These are phyloP conservation scores for Flaveria robusta DNA, from an alignment of 129 eudicot species.

Conservation along the genomic window DNA sequence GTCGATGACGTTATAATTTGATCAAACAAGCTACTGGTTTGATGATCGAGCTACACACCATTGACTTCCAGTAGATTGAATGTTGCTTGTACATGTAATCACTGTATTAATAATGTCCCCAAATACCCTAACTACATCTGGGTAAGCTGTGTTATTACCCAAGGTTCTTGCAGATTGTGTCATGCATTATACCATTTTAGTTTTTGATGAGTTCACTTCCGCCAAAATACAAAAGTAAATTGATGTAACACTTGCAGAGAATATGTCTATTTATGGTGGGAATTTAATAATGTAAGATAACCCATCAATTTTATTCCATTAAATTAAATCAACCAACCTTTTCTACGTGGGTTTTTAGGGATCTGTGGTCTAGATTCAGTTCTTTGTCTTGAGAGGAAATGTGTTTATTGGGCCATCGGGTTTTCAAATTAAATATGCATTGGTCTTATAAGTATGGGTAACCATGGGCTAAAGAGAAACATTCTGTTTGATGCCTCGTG, in stretches of 20 bases:
- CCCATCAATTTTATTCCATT: conserved; percentile 36
- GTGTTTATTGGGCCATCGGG: neutral
- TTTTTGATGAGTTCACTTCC: conserved; percentile 13
- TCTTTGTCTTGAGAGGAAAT: conserved; percentile 12
- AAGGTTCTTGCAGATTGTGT: conserved; percentile 47
- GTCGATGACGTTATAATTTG: too few species aligned
- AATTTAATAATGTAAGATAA: conserved; percentile 44
- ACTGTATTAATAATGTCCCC: too few species aligned
- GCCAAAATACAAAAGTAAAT: conserved; percentile 5
- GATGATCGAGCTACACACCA: conserved; percentile 21
- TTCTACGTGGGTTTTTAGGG: conserved; percentile 43
- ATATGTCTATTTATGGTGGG: conserved; percentile 40
- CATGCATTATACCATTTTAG: conserved; percentile 21
- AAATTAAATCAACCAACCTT: conserved; percentile 26
- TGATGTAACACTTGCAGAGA: conserved; percentile 41
- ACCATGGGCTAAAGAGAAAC: too few species aligned
- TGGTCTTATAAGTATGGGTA: too few species aligned
- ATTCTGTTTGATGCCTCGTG: too few species aligned
- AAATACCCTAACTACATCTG: neutral
- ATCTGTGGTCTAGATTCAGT: conserved; percentile 26
- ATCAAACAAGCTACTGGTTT: conserved; percentile 16
- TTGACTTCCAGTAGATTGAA: conserved; percentile 4
- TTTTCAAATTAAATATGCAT: neutral
- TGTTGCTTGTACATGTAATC: too few species aligned
- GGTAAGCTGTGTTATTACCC: conserved; percentile 41